Evolutionary conservation across 2,329 filamentous ascomycete genomes (phyloP).

Genomic region (Botrytis fragariae): DNA sequence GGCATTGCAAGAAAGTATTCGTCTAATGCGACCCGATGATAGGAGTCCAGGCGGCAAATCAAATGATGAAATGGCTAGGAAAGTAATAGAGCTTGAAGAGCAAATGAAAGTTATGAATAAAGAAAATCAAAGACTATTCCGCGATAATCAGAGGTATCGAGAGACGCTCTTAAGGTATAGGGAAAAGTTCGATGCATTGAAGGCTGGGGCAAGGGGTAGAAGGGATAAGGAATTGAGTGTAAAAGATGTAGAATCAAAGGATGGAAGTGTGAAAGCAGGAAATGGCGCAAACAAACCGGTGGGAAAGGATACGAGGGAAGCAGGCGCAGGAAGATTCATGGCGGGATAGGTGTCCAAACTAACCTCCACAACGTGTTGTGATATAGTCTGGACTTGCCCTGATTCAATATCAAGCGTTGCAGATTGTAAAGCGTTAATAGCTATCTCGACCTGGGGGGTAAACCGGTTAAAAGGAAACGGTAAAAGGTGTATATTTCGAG

Average conservation of each 20-base stretch:
- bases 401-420: background rate
- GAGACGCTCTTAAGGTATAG: slow-evolving; percentile 55
- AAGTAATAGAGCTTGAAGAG: slow-evolving; percentile 66
- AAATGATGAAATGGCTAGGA: slow-evolving; percentile 47
- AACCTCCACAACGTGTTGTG: background rate
- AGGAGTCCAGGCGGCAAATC: slow-evolving; percentile 24
- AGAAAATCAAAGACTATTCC: slow-evolving; percentile 61
- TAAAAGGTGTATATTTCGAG: background rate
- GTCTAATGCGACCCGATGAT: slow-evolving; percentile 53
- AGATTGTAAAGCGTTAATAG: background rate
- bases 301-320: background rate
- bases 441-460: background rate
- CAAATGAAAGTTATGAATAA: slow-evolving; percentile 56
- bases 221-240: slow-evolving; percentile 27
- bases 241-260: slow-evolving; percentile 21
- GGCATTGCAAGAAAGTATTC: slow-evolving; percentile 79
- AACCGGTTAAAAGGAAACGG: background rate
- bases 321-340: background rate
- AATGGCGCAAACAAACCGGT: background rate
- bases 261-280: background rate
- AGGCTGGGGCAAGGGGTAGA: slow-evolving; percentile 57
- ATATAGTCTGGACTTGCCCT: background rate
- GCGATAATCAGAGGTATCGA: slow-evolving; percentile 59
- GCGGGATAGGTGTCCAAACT: background rate
- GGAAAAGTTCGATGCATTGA: slow-evolving; percentile 67